Percentiles rank a stretch among this genome's conserved stretches.
phyloP scores from a whole-genome alignment of 108 stramenopile genomes.

The Cylindrotheca fusiformis region DNA sequence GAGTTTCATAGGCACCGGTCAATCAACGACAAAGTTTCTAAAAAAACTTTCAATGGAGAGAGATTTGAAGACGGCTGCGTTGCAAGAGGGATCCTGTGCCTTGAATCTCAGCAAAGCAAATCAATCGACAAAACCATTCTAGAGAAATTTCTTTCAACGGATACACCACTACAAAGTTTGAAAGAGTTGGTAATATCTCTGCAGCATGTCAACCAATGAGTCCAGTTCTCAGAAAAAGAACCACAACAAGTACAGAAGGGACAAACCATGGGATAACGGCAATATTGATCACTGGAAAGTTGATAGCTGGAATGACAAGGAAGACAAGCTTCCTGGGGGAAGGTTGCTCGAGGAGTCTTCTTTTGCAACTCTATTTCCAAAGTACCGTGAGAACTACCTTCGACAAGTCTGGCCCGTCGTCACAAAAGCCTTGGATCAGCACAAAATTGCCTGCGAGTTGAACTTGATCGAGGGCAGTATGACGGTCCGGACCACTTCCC shows the following conservation, averaged over 20 bases:
- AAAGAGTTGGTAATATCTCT: no score
- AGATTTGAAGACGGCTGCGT: no score
- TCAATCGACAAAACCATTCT: no score
- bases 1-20: no score
- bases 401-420: constrained; percentile 97
- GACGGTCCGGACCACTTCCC: constrained; percentile 96
- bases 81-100: no score
- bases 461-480: constrained; percentile 97
- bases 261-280: constrained; percentile 99
- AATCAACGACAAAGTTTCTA: no score
- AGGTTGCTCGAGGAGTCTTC: constrained; percentile 93
- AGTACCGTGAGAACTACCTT: constrained; percentile 97
- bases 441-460: constrained; percentile 75
- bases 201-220: no score
- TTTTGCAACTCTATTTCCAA: constrained; percentile 99
- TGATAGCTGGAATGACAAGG: constrained; percentile 63
- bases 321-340: constrained; percentile 71
- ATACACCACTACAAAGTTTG: no score
- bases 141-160: no score
- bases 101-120: no score
- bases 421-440: constrained; percentile 84
- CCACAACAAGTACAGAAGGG: constrained; percentile 94
- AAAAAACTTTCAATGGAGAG: no score
- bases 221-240: constrained; percentile 53
- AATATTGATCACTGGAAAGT: constrained; percentile 97